phyloP scores from a whole-genome alignment of 2,329 filamentous ascomycete genomes.

The Fusarium sp. region DNA sequence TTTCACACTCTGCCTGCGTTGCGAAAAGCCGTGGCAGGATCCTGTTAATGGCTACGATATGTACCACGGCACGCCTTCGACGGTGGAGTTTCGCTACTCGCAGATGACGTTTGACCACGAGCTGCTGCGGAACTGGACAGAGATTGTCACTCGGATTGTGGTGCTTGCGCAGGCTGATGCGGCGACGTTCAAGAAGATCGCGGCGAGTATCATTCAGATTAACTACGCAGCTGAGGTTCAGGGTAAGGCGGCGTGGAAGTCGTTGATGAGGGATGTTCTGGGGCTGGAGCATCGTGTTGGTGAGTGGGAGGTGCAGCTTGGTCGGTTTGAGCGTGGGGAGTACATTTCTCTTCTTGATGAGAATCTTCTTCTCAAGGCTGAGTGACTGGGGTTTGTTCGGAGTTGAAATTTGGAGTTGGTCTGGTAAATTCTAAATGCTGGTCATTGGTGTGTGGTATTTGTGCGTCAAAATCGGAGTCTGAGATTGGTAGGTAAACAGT shows the following conservation, averaged over 20 bases:
- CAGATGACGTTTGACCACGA: conserved; percentile 47
- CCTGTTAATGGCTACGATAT: neutral
- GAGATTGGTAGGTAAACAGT: neutral
- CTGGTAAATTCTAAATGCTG: rapidly evolving
- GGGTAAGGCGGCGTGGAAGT: conserved; percentile 15
- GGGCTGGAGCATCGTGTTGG: conserved; percentile 31
- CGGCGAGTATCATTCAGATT: neutral
- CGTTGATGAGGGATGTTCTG: conserved; percentile 22
- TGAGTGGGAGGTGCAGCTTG: conserved; percentile 42
- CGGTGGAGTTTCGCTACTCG: conserved; percentile 46
- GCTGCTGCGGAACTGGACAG: conserved; percentile 42
- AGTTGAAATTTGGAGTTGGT: neutral
- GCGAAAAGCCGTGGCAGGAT: rapidly evolving
- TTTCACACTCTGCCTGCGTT: conserved; percentile 15
- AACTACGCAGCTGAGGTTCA: neutral
- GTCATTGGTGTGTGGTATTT: too few species aligned
- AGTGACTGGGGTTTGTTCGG: neutral
- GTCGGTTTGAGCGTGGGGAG: conserved; percentile 19
- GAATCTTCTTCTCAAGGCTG: conserved; percentile 6
- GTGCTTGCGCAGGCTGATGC: conserved; percentile 27
- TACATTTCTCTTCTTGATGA: conserved; percentile 32
- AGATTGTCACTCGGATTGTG: conserved; percentile 33
- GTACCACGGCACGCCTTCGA: conserved; percentile 30
- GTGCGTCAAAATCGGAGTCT: neutral
- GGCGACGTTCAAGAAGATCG: conserved; percentile 3